Conservation (phyloP, 495 filamentous ascomycete species). For the Filosporella fistucella region DNA sequence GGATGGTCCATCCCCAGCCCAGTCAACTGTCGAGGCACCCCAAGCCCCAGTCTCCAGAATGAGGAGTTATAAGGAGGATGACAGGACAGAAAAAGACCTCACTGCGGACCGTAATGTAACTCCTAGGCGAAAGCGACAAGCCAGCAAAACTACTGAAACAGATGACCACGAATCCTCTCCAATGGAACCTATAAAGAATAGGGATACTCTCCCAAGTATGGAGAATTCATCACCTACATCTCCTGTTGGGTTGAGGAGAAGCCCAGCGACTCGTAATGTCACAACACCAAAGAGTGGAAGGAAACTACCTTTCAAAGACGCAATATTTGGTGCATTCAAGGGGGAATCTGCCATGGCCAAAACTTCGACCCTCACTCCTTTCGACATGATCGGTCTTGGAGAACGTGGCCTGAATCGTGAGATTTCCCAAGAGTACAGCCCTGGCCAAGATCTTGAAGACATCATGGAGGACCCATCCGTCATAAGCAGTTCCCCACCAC, state of each 20-base stretch:
- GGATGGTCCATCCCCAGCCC: conserved; percentile 41
- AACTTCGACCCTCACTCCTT: conserved; percentile 4
- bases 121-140: not conserved
- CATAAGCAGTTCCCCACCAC: conserved; percentile 4
- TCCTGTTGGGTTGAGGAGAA: conserved; percentile 37
- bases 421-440: conserved; percentile 11
- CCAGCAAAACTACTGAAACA: not conserved
- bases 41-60: not conserved
- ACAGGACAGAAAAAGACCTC: conserved; percentile 7
- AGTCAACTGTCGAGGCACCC: conserved; percentile 14
- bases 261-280: conserved; percentile 39
- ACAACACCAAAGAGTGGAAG: conserved; percentile 31
- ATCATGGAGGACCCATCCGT: conserved; percentile 1
- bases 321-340: conserved; percentile 48
- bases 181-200: conserved; percentile 1
- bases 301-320: conserved; percentile 38
- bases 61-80: conserved; percentile 12
- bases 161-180: not conserved
- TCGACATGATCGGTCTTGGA: conserved; percentile 19
- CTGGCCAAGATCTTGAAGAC: conserved; percentile 11
- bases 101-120: conserved; percentile 2
- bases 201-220: conserved; percentile 16
- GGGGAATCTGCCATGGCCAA: conserved; percentile 41
- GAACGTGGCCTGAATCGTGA: conserved; percentile 24
- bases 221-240: conserved; percentile 19